These are phyloP conservation scores for Penicillium parvum DNA, from an alignment of 495 filamentous ascomycete species.

Conservation along the genomic window DNA sequence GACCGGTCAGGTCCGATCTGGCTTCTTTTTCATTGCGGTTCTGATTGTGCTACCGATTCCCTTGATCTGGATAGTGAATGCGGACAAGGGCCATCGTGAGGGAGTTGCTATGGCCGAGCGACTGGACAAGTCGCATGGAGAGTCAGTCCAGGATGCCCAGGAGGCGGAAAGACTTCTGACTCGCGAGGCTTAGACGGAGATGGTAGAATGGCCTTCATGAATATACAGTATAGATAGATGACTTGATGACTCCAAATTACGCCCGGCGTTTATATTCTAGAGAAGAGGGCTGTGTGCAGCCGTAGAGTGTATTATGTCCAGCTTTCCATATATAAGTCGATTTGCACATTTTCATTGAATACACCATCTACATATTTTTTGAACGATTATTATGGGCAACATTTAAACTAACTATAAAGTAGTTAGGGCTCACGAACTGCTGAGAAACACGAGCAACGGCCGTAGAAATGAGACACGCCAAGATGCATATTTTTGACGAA, in stretches of 20 bases:
- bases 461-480: too few relatives aligned
- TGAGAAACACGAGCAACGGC: too few relatives aligned
- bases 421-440: too few relatives aligned
- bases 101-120: conserved; percentile 60
- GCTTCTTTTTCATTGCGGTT: conserved; percentile 82
- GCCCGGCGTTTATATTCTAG: not conserved
- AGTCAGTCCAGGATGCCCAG: conserved; percentile 7
- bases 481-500: too few relatives aligned
- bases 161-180: conserved; percentile 35
- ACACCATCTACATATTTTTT: too few relatives aligned
- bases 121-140: conserved; percentile 38
- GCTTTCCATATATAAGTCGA: not conserved
- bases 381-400: too few relatives aligned
- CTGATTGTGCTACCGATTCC: conserved; percentile 73
- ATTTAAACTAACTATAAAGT: too few relatives aligned
- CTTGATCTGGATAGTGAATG: conserved; percentile 72
- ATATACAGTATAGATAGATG: not conserved
- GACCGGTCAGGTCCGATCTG: conserved; percentile 76
- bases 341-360: too few relatives aligned
- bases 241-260: not conserved
- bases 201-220: not conserved
- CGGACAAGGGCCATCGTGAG: conserved; percentile 71
- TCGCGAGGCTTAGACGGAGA: conserved; percentile 4
- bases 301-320: not conserved
- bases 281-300: not conserved